phyloP scores from a whole-genome alignment of 768 basidiomycete species.

The Naganishia onofrii region DNA sequence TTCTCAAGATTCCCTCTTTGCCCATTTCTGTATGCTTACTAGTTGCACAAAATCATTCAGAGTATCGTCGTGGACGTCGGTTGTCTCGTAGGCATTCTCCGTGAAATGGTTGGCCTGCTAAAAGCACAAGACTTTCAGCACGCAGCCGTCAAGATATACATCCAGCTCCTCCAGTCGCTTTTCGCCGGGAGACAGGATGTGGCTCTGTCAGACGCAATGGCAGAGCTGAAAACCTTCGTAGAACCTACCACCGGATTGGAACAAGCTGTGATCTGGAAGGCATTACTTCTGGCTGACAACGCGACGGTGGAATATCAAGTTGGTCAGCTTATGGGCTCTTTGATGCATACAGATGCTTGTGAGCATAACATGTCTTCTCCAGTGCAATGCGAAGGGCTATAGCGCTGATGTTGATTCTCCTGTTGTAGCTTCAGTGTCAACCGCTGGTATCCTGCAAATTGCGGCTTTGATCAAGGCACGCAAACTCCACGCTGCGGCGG shows the following conservation, averaged over 20 bases:
- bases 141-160: constrained; percentile 17
- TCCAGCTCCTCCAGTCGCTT: constrained; percentile 6
- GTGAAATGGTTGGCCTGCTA: not conserved
- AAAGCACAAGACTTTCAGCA: constrained; percentile 7
- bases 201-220: not conserved
- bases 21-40: not conserved
- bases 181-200: not conserved
- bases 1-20: not conserved
- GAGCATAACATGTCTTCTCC: not conserved
- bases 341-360: constrained; percentile 6
- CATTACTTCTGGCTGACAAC: constrained; percentile 37
- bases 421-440: not conserved
- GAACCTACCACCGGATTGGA: constrained; percentile 70
- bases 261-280: constrained; percentile 69
- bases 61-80: not conserved
- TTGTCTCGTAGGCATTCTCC: not conserved
- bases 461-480: constrained; percentile 16
- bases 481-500: not conserved
- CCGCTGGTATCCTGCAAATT: constrained; percentile 8
- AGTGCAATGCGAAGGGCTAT: too few relatives aligned
- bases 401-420: too few relatives aligned
- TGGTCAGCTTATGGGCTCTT: constrained; percentile 7
- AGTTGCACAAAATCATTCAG: not conserved
- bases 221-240: constrained; percentile 43
- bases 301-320: not conserved